A percentile compares a stretch with the other conserved stretches of the same genome.
phyloP scores from a whole-genome alignment of 768 basidiomycete genomes.

The Suillus alpinus region DNA sequence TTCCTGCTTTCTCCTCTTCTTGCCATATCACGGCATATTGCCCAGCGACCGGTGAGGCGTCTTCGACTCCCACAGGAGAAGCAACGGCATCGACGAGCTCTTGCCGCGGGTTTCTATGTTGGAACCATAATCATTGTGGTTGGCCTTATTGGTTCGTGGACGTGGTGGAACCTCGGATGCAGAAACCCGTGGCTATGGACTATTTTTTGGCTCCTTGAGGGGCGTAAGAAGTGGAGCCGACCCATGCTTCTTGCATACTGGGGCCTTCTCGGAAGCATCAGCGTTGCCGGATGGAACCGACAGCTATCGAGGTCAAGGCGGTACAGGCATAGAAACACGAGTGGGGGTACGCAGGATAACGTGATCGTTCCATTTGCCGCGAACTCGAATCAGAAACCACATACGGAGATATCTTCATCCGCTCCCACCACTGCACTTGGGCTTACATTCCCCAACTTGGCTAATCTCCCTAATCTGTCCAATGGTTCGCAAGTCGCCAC shows the following conservation, averaged over 20 bases:
- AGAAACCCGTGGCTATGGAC: slow-evolving; percentile 90
- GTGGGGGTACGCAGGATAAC: slow-evolving; percentile 33
- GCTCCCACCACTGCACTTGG: slow-evolving; percentile 27
- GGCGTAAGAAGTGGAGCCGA: slow-evolving; percentile 74
- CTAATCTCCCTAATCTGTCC: slow-evolving; percentile 49
- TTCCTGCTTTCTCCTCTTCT: slow-evolving; percentile 93
- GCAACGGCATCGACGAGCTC: slow-evolving; percentile 71
- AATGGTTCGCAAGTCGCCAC: slow-evolving; percentile 60
- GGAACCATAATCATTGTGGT: slow-evolving; percentile 76
- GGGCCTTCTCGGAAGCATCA: slow-evolving; percentile 74
- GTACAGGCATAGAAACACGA: slow-evolving; percentile 50
- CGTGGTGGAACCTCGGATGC: slow-evolving; percentile 77
- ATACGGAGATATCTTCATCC: slow-evolving; percentile 13
- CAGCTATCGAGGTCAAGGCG: slow-evolving; percentile 78
- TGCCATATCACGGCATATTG: slow-evolving; percentile 87
- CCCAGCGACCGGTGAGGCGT: slow-evolving; percentile 79
- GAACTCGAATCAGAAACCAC: slow-evolving; percentile 22
- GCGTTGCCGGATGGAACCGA: slow-evolving; percentile 93
- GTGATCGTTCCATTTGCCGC: slow-evolving; percentile 26
- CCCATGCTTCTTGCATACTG: slow-evolving; percentile 81
- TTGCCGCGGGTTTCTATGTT: slow-evolving; percentile 82
- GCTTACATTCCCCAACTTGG: slow-evolving; percentile 41
- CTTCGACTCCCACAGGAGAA: slow-evolving; percentile 83
- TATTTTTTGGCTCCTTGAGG: slow-evolving; percentile 74
- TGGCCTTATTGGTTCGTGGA: slow-evolving; percentile 88